Conservation (phyloP, 306 rosid genomes). For the Medicago ruthenica region DNA sequence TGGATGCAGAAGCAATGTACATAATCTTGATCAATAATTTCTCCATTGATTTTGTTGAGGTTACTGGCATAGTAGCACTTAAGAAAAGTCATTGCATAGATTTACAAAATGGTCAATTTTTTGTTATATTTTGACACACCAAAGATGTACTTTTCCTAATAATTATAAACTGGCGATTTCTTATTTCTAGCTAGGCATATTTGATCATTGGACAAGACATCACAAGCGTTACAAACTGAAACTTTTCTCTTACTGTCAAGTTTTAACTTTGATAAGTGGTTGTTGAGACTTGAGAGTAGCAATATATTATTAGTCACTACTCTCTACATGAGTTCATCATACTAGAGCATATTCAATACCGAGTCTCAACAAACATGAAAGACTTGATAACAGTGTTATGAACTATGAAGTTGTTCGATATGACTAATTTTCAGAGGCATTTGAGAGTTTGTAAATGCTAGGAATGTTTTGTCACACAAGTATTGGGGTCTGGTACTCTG, state of each 20-base stretch:
- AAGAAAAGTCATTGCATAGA: neutral
- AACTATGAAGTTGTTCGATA: neutral
- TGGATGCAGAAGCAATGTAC: constrained; percentile 25
- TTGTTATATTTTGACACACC: constrained; percentile 5
- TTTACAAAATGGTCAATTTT: neutral
- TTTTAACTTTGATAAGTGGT: constrained; percentile 24
- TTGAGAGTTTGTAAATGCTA: constrained; percentile 7
- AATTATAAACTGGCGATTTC: neutral
- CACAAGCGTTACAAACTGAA: constrained; percentile 11
- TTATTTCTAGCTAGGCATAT: constrained; percentile 35
- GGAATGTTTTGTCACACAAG: constrained; percentile 18
- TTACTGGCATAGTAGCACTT: neutral
- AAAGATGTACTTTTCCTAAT: constrained; percentile 7
- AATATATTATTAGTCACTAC: neutral
- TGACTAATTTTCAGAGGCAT: constrained; percentile 19
- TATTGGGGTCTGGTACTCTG: neutral
- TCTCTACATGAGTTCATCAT: neutral
- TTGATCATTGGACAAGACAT: constrained; percentile 4
- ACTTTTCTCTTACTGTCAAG: constrained; percentile 8
- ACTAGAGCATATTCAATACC: constrained; percentile 9
- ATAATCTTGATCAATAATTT: constrained; percentile 1
- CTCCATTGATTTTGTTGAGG: neutral
- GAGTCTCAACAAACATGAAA: neutral
- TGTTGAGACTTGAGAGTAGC: constrained; percentile 17
- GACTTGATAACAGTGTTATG: neutral